Evolutionary conservation across 2,329 filamentous ascomycete genomes (phyloP).

Genomic region (Claviceps spartinae): DNA sequence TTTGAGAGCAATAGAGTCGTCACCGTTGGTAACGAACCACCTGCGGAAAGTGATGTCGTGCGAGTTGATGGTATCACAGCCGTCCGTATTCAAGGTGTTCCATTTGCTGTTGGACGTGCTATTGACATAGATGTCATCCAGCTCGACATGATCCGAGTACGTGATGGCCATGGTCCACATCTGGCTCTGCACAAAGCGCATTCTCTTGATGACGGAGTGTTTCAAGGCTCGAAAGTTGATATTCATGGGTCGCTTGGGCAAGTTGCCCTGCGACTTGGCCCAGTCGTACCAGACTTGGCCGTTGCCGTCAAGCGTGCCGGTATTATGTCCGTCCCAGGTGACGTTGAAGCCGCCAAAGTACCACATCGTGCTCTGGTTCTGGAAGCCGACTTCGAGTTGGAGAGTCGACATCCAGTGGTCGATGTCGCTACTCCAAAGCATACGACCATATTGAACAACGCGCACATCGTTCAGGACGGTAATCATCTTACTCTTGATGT

Average conservation of each 20-base stretch:
- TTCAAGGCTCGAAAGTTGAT: constrained; percentile 30
- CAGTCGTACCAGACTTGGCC: constrained; percentile 47
- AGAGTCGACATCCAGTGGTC: constrained; percentile 35
- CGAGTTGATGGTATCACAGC: constrained; percentile 37
- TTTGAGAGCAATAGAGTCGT: constrained; percentile 41
- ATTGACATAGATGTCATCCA: constrained; percentile 40
- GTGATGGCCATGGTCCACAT: constrained; percentile 48
- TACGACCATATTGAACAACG: constrained; percentile 28
- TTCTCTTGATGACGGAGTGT: constrained; percentile 32
- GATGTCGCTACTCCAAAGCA: constrained; percentile 31
- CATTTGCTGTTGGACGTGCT: constrained; percentile 25
- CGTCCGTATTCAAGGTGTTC: constrained; percentile 27
- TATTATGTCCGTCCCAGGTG: constrained; percentile 32
- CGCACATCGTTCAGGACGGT: constrained; percentile 22
- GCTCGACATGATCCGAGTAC: constrained; percentile 29
- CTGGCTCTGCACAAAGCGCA: constrained; percentile 41
- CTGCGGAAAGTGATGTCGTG: constrained; percentile 36
- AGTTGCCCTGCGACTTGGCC: constrained; percentile 28
- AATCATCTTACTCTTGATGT: constrained; percentile 22
- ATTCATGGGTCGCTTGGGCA: constrained; percentile 37
- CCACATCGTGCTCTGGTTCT: constrained; percentile 42
- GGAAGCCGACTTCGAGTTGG: constrained; percentile 37
- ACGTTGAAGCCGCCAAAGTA: constrained; percentile 40
- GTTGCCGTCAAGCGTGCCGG: constrained; percentile 44
- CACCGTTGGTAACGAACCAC: constrained; percentile 37